Base-by-base conservation (phyloP, 2,329 filamentous ascomycete genomes). In the Colletotrichum liriopes region DNA sequence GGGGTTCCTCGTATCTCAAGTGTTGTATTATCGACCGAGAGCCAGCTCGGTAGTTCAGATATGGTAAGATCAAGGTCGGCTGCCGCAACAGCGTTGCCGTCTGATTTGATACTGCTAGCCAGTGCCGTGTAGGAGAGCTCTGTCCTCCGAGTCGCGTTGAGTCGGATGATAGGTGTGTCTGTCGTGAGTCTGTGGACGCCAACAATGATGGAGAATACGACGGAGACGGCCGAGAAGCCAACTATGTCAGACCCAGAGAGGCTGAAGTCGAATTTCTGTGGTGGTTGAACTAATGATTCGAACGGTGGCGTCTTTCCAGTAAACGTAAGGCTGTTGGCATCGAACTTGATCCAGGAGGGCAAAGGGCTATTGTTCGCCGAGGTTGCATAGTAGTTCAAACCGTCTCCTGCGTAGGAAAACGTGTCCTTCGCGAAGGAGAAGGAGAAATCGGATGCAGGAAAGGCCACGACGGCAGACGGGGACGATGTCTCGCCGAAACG, bases 261-360 rank as follows among this genome's bases (percentile, higher is more conserved):
- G 72, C 90, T 86, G 69, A 98, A 88, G 26, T 87, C 87, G 77
- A 95, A 96, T 0, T 84, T 88, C 77, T 97, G 92, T 4, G 94
- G 92, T 9, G 91, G 90, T 41, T 92, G 88, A 45, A 90, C 82
- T 12, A 92, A 84, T 37, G 89, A 90, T 70, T 89, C 87, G 58
- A 91, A 85, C 0, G 90, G 83, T 1, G 94, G 94, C 2, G 92
- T 93, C 43, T 83, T 89, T 32, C 95, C 95, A 1, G 88, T 89
- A 76, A 97, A 97, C 0, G 86, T 87, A 49, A 97, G 83, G 0
- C 82, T 85, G 2, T 79, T 79, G 1, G 88, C 79, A 75, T 96
- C 89, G 77, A 98, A 98, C n/a, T 84, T 84, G 55, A 97, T 84
- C 95, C 95, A 98, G 0, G 94, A 92, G 26, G 95, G 95, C 45